A percentile compares a stretch with the other conserved stretches of the same genome.
These are phyloP conservation scores for Geotrichum ghanense DNA, from an alignment of 805 yeast genomes.

Conservation along the genomic window DNA sequence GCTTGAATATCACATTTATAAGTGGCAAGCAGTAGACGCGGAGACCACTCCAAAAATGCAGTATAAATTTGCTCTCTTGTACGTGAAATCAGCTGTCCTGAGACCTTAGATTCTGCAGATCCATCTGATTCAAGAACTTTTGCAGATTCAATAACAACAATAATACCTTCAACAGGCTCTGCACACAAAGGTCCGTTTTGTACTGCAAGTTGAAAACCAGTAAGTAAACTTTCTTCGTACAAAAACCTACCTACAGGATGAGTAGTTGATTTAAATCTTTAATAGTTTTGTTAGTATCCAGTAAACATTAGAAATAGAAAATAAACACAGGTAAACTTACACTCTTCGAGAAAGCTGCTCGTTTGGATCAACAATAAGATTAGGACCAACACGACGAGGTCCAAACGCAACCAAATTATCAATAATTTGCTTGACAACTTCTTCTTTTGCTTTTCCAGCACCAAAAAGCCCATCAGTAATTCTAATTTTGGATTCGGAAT, in stretches of 20 bases:
- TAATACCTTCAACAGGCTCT: conserved; percentile 79
- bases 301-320: conserved; percentile 5
- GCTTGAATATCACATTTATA: conserved; percentile 94
- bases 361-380: conserved; percentile 50
- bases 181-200: conserved; percentile 80
- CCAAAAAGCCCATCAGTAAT: conserved; percentile 24
- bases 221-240: conserved; percentile 52
- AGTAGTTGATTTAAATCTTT: neutral
- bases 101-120: conserved; percentile 25
- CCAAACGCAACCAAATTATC: conserved; percentile 56
- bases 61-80: conserved; percentile 65
- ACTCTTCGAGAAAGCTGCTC: conserved; percentile 27
- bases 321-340: conserved; percentile 12
- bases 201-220: conserved; percentile 78
- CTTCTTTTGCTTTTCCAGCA: conserved; percentile 16
- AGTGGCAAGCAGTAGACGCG: conserved; percentile 84
- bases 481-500: conserved; percentile 25
- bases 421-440: conserved; percentile 18
- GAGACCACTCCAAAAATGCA: conserved; percentile 69
- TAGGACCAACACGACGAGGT: conserved; percentile 66
- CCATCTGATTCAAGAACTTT: conserved; percentile 13
- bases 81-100: conserved; percentile 65
- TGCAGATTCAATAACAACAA: conserved; percentile 38
- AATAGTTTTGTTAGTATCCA: conserved; percentile 2
- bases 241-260: conserved; percentile 13